Evolutionary conservation across 305 asterid species (phyloP).

Genomic region (Solanum hybrid): DNA sequence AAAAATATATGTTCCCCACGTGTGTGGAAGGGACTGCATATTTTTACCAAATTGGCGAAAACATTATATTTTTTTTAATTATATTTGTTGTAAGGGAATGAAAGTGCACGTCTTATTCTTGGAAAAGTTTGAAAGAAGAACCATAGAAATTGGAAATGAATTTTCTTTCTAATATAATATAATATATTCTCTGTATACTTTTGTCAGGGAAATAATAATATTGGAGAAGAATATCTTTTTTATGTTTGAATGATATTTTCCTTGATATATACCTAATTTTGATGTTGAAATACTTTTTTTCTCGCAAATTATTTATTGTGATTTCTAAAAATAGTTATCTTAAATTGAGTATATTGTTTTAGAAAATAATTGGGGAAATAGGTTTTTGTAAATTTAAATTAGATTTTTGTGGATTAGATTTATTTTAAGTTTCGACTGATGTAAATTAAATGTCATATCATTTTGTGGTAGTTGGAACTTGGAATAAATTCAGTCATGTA

Average conservation of each 20-base stretch:
- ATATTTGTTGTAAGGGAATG: not conserved
- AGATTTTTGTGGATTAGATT: not conserved
- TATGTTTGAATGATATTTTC: not conserved
- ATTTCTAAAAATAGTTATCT: not conserved
- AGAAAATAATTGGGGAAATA: not conserved
- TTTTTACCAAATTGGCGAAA: not conserved
- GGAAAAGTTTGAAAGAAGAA: not conserved
- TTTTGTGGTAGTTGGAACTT: no score
- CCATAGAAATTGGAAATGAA: not conserved
- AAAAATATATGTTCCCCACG: not conserved
- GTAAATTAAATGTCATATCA: not conserved
- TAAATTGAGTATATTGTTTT: not conserved
- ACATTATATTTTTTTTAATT: not conserved
- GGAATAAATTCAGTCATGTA: not conserved
- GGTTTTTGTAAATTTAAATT: not conserved
- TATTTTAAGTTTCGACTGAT: not conserved
- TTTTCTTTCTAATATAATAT: not conserved
- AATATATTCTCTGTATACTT: not conserved
- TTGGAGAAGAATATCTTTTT: not conserved
- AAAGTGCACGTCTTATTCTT: not conserved
- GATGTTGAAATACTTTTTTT: not conserved
- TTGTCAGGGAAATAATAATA: not conserved
- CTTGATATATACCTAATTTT: not conserved
- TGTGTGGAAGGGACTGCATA: not conserved
- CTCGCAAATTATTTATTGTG: not conserved